Evolutionary conservation across 805 yeast genomes (phyloP), one percentile per base, ranked within the genome.

Genomic region (Candida caryicola): DNA sequence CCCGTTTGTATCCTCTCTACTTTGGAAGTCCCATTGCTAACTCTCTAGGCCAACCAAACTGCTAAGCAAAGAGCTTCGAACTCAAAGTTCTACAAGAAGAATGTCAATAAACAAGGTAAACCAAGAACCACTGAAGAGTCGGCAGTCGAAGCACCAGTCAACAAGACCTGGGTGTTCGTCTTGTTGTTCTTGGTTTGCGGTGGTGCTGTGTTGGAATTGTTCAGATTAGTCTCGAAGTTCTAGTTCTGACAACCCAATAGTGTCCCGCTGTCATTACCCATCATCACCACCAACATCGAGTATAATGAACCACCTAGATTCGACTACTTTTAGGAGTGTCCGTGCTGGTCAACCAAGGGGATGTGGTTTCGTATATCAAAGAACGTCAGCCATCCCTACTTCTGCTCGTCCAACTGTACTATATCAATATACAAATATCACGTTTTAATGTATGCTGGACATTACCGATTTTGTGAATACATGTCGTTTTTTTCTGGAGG

Each of bases 21-120:
- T n/a, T n/a, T n/a, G n/a, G n/a, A n/a, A 17, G 1, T 10, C 12
- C 8, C 5, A 3, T 10, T 23, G 30, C 40, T 41, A 42, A 37
- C 40, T 5, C 8, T 12, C 12, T 37, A 71, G 90, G 86, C 85
- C 45, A 54, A 71, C 23, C 96, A 89, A 73, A 84, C 96, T 17
- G 90, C 93, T 41, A 81, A 76, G 54, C 96, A 90, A 67, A 82
- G 90, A 65, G 71, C 77, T 38, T 96, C 95, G n/a, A 90, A 90
- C 62, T 77, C 76, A 54, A 85, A 82, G 59, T 91, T 81, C 61
- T 87, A 85, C 52, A 85, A 82, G 62, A 74, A 71, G 51, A 80
- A 82, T 48, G 85, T 80, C 53, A 73, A 74, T 47, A 81, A 82
- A 58, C 81, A 77, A 69, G 96, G 96, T 39, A 82, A 82, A 66